Base-by-base conservation (phyloP, 1,284 basidiomycete genomes). In the Entoloma clypeatum region DNA sequence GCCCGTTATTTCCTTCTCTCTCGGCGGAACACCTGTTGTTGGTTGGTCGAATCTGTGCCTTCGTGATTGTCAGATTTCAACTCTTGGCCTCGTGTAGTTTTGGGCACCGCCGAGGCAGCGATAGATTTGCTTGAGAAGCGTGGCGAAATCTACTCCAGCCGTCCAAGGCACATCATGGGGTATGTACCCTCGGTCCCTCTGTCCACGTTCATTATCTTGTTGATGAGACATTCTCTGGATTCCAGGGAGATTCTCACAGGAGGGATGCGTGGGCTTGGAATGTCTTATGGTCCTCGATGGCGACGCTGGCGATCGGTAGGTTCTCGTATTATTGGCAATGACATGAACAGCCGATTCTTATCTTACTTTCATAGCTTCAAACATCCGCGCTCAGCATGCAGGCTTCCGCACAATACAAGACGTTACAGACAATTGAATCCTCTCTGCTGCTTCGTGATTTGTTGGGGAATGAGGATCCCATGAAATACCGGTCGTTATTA, bases 81-180 rank as follows among this genome's bases (percentile, higher is more conserved):
- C n/a, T n/a, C 7, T 24, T 16, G 37, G 22, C 18, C 37, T 32
- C 11, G 22, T n/a, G 6, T 4, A 65, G 63, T 63, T 6, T 42
- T 67, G 5, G 60, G 56, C 14, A 58, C 51, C 11, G 36, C 55
- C 4, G 51, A 62, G 29, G 53, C 51, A 3, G 58, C 61, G 3
- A 56, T 50, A 7, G 65, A 68, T 25, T 51, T 67, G 3, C 49
- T 68, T 5, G 65, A 68, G 17, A 65, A 61, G 42, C 55, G 57
- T 13, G 58, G 61, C 7, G 57, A 56, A 24, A 64, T 65, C 8
- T 67, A 67, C 44, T 67, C 65, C 3, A 63, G 61, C 30, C 54
- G 66, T n/a, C 65, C 67, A 1, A 46, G 59, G 8, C 57, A 54
- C 25, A 59, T 65, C 26, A 55, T 64, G 47, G 62, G 55, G 61